A percentile compares a stretch with the other conserved stretches of the same genome.
Evolutionary conservation across 345 rosid genomes (phyloP).

Genomic region (Eucalyptus paniculata): DNA sequence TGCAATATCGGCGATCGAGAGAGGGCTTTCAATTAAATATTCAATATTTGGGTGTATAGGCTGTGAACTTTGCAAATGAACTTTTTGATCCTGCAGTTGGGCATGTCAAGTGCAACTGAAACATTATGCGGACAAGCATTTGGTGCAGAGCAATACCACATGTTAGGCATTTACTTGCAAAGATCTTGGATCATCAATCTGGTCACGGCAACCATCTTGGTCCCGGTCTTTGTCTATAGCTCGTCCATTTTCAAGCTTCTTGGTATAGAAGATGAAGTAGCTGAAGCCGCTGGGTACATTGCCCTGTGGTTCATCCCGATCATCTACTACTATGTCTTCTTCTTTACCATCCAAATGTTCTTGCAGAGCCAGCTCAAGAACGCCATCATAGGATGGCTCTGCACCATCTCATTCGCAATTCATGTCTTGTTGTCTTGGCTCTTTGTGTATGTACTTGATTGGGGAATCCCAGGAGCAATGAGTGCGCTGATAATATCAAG

Average conservation of each 20-base stretch:
- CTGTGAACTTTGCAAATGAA: background rate
- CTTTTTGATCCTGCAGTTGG: background rate
- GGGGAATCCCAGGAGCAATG: slow-evolving; percentile 18
- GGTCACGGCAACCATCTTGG: background rate
- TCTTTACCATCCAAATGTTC: background rate
- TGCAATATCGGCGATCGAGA: background rate
- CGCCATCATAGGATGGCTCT: background rate
- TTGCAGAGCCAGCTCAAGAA: slow-evolving; percentile 7
- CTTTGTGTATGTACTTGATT: background rate
- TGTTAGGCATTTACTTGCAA: slow-evolving; percentile 5
- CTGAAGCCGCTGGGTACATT: background rate
- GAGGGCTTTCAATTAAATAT: background rate
- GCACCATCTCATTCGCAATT: background rate
- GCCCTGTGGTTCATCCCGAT: slow-evolving; percentile 3
- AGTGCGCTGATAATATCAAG: slow-evolving; percentile 5
- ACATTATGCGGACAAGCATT: slow-evolving; percentile 7
- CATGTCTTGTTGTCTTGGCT: slow-evolving; percentile 7
- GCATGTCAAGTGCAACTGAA: slow-evolving; percentile 12
- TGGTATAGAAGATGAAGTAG: background rate
- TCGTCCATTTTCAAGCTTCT: background rate
- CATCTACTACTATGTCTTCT: background rate
- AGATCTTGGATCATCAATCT: slow-evolving; percentile 4
- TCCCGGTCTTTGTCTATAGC: background rate
- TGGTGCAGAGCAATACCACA: slow-evolving; percentile 5
- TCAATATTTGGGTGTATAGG: background rate